Base-by-base conservation (phyloP, 331 rosid species). In the Dryas integrifolia region DNA sequence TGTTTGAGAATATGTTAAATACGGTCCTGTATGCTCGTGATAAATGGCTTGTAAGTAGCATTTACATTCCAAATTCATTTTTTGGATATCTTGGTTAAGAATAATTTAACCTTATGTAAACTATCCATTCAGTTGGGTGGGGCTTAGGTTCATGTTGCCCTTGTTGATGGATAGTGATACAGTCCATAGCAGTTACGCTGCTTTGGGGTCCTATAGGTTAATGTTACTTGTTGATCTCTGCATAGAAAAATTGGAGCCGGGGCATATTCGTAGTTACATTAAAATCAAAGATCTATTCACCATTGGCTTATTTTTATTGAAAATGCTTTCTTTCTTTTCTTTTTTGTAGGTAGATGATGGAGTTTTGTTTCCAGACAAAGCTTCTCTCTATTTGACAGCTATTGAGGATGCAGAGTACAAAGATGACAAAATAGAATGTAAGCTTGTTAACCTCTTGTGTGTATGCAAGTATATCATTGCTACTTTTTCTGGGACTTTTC, bases 361-460 rank as follows among this genome's bases (percentile, higher is more conserved):
- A 50, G 63, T 90, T 76, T 89, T 95, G 67, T 82, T 95, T 44
- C 99, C 99, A 4, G 99, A 95, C 77, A 90, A 88, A 82, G 88
- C 97, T 0, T 92, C 98, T 63, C 96, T 95, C 51, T 59, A 79
- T 77, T 75, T 95, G 61, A 92, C 98, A 16, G 99, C 96, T 70
- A 95, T 95, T 45, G 99, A 95, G 82, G 99, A 95, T 80, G 90
- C 96, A 60, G 99, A 95, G 48, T 95, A 95, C 83, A 95, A 90
- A 87, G 98, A 95, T 5, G 99, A 95, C 85, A 95, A 95, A 85
- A 95, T 95, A 66, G 99, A 95, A 84, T 95, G 99, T 95, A 71
- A 83, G 98, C 65, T 74, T 70, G 60, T 65, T 80, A 67, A 74
- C 58, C 57, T 64, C 74, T 48, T 47, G 59, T 64, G 58, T 30